phyloP scores from a whole-genome alignment of 805 yeast species.

The Candida jianshihensis region DNA sequence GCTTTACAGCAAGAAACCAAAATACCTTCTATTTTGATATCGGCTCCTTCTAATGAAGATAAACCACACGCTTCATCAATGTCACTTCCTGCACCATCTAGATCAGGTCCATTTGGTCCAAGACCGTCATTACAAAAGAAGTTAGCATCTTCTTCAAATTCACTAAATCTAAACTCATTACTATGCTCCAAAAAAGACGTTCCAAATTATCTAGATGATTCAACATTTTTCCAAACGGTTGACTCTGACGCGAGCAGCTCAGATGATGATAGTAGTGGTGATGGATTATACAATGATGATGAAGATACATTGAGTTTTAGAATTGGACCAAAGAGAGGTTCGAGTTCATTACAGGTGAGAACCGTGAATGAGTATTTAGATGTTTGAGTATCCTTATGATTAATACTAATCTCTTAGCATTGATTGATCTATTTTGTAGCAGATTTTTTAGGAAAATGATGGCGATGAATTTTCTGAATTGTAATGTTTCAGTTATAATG shows the following conservation, averaged over 20 bases:
- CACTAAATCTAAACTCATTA: conserved; percentile 16
- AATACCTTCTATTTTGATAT: not conserved
- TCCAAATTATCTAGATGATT: conserved; percentile 19
- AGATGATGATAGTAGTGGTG: conserved; percentile 10
- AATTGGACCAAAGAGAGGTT: conserved; percentile 17
- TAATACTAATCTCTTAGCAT: too few relatives aligned
- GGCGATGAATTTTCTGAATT: too few relatives aligned
- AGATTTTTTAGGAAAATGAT: not conserved
- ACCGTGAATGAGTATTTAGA: conserved; percentile 19
- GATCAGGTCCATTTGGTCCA: too few relatives aligned
- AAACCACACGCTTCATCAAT: not conserved
- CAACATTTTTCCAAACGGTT: conserved; percentile 18
- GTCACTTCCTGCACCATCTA: not conserved
- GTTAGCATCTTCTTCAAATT: conserved; percentile 15
- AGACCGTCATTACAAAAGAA: not conserved
- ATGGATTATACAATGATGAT: conserved; percentile 17
- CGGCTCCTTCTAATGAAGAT: not conserved
- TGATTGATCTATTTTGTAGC: too few relatives aligned
- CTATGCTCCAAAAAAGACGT: conserved; percentile 18
- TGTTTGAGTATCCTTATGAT: conserved; percentile 7
- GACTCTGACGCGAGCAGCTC: conserved; percentile 14
- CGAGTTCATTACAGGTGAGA: conserved; percentile 14
- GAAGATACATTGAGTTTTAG: conserved; percentile 18
- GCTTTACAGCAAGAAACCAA: not conserved
- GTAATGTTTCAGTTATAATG: too few relatives aligned